Conservation (phyloP, 257 asterid genomes). For the Solanum pimpinellifolium region DNA sequence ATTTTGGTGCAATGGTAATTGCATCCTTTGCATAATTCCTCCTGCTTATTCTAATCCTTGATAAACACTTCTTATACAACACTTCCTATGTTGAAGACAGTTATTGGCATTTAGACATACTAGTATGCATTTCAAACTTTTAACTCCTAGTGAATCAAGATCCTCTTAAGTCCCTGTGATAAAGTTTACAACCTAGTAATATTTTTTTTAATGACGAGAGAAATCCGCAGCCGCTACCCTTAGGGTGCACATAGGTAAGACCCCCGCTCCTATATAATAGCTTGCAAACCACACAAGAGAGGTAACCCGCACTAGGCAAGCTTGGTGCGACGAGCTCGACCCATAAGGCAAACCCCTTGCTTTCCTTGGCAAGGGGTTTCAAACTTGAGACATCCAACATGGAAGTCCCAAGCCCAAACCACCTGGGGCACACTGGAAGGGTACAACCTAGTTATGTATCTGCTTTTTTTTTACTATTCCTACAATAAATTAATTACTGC, state of each 20-base stretch:
- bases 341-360: too few species aligned
- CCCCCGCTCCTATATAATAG: too few species aligned
- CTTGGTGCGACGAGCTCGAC: too few species aligned
- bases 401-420: too few species aligned
- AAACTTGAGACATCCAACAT: too few species aligned
- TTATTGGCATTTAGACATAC: not conserved
- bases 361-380: too few species aligned
- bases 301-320: too few species aligned
- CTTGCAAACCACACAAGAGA: too few species aligned
- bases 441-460: not conserved
- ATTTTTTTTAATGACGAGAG: too few species aligned
- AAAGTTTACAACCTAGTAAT: not conserved
- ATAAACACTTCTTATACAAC: not conserved
- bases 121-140: not conserved
- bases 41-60: not conserved
- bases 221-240: too few species aligned
- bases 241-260: too few species aligned
- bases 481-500: not conserved
- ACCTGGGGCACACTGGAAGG: too few species aligned
- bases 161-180: not conserved
- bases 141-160: not conserved
- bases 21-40: not conserved
- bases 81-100: not conserved
- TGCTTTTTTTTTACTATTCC: not conserved
- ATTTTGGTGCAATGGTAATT: not conserved